These are phyloP conservation scores for Moniliophthora roreri DNA, from an alignment of 1,284 basidiomycete genomes.

Conservation along the genomic window DNA sequence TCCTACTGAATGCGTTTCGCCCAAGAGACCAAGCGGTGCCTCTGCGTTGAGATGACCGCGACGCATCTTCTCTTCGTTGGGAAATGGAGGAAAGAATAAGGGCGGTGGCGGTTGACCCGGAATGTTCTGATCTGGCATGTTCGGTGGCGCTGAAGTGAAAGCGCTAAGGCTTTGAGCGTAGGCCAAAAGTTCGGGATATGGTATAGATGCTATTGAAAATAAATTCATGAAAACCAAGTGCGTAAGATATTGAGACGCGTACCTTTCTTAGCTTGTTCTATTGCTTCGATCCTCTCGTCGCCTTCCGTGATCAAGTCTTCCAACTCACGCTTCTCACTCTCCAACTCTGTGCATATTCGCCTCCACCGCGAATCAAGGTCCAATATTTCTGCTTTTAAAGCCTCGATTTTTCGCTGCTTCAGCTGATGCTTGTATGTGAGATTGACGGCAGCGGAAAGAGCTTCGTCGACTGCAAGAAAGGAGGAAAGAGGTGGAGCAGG, in stretches of 20 bases:
- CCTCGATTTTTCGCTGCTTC: conserved; percentile 71
- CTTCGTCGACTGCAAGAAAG: conserved; percentile 60
- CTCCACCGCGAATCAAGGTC: conserved; percentile 67
- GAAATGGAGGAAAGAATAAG: conserved; percentile 82
- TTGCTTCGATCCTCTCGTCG: conserved; percentile 64
- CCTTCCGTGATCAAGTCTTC: conserved; percentile 71
- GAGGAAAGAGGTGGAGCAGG: conserved; percentile 59
- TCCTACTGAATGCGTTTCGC: conserved; percentile 78
- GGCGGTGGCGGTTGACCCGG: conserved; percentile 73
- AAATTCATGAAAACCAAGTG: background rate
- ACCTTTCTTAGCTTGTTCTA: conserved; percentile 73
- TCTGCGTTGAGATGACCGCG: conserved; percentile 74
- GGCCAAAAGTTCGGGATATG: conserved; percentile 75
- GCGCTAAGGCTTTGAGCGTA: conserved; percentile 80
- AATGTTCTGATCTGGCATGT: conserved; percentile 68
- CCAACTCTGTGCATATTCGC: conserved; percentile 59
- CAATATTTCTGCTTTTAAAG: conserved; percentile 65
- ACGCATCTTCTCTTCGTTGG: conserved; percentile 86
- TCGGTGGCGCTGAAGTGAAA: conserved; percentile 82
- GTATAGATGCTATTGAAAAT: conserved; percentile 57
- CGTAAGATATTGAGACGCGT: conserved; percentile 15
- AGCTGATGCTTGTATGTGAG: conserved; percentile 71
- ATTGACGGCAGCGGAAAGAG: conserved; percentile 61
- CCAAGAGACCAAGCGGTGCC: conserved; percentile 69
- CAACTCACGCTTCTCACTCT: conserved; percentile 63